Percentiles rank a stretch among this genome's conserved stretches.
These are phyloP conservation scores for Simplicillium aogashimaense DNA, from an alignment of 2,329 filamentous ascomycete species.

Conservation along the genomic window DNA sequence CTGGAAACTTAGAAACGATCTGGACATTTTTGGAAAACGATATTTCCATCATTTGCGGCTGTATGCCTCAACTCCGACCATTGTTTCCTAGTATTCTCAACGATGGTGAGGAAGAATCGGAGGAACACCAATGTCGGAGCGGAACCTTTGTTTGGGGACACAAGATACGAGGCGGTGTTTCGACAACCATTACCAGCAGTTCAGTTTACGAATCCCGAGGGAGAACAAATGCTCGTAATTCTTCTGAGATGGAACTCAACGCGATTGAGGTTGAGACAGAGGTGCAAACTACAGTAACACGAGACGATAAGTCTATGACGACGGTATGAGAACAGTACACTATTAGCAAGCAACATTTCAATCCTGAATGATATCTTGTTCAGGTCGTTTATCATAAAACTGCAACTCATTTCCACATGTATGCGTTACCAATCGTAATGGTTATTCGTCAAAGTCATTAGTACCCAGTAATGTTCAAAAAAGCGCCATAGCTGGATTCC, in stretches of 20 bases:
- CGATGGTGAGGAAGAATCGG: neutral
- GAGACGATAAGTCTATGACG: no score
- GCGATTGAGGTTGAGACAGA: constrained; percentile 3
- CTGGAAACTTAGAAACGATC: constrained; percentile 3
- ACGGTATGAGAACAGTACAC: no score
- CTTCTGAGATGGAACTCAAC: constrained; percentile 2
- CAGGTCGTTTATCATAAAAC: no score
- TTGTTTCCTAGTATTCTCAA: neutral
- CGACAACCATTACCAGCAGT: constrained; percentile 1
- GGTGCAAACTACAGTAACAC: neutral
- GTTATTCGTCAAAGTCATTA: no score
- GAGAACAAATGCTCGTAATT: neutral
- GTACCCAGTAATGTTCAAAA: neutral
- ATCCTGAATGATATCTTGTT: no score
- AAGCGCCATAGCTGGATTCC: constrained; percentile 1
- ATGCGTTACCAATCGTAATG: no score
- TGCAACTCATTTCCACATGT: no score
- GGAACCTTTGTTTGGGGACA: constrained; percentile 2
- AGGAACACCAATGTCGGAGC: neutral
- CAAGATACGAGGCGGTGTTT: neutral
- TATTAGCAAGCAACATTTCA: no score
- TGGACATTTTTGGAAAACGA: constrained; percentile 7
- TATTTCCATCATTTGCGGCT: constrained; percentile 4
- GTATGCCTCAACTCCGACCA: constrained; percentile 4
- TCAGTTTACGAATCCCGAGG: neutral